phyloP scores from a whole-genome alignment of 306 rosid species.

The Parietaria judaica region DNA sequence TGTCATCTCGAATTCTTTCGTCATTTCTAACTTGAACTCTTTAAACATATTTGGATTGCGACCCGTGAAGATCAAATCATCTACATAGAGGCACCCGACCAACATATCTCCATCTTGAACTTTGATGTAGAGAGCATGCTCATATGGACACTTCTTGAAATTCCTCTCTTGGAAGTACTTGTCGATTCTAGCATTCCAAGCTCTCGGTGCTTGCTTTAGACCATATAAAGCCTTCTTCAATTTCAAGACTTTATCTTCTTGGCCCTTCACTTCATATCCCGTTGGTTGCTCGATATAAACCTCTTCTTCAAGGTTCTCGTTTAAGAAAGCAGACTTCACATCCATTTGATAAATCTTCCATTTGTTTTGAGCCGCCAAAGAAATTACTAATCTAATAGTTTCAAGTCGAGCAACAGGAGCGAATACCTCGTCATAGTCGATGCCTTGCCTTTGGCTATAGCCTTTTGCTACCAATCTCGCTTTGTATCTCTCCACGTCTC shows the following conservation, averaged over 20 bases:
- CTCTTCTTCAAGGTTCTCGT: neutral
- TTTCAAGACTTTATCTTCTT: neutral
- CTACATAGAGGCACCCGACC: neutral
- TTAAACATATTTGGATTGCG: neutral
- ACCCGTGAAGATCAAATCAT: neutral
- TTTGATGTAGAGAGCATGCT: conserved; percentile 4
- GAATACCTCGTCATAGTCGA: neutral
- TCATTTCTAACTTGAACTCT: too few relatives aligned
- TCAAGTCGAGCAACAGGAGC: neutral
- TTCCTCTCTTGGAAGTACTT: neutral
- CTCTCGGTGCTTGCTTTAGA: conserved; percentile 2
- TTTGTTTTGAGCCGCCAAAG: neutral
- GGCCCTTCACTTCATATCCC: neutral
- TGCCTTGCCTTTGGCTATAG: neutral
- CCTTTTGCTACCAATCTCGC: neutral
- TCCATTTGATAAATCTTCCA: neutral
- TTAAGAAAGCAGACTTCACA: neutral
- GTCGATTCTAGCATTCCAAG: conserved; percentile 5
- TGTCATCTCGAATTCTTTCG: too few relatives aligned
- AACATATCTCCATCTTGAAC: neutral
- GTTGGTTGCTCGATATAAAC: conserved; percentile 1
- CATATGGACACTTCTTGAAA: conserved; percentile 3
- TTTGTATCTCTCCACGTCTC: conserved; percentile 3
- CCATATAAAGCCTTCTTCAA: conserved; percentile 1
- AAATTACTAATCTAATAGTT: neutral